A percentile compares a stretch with the other conserved stretches of the same genome.
Conservation (phyloP, 2,329 filamentous ascomycete species). For the Zymoseptoria tritici region DNA sequence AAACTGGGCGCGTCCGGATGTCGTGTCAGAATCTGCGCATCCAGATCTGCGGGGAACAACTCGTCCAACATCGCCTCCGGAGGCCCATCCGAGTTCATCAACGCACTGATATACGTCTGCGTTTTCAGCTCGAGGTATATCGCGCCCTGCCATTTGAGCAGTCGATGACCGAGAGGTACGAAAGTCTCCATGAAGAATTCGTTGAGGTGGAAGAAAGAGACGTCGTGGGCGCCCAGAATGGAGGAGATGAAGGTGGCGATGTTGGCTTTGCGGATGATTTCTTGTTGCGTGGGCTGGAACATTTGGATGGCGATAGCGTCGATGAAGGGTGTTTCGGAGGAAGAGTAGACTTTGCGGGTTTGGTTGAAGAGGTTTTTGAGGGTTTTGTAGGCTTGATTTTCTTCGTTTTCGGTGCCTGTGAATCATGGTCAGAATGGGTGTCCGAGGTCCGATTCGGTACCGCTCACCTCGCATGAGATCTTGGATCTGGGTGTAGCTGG, state of each 20-base stretch:
- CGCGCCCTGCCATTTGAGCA: conserved; percentile 53
- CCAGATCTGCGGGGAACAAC: conserved; percentile 52
- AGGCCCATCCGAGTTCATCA: conserved; percentile 49
- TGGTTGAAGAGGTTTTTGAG: conserved; percentile 57
- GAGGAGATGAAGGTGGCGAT: conserved; percentile 57
- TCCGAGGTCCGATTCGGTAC: not conserved
- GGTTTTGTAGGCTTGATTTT: conserved; percentile 54
- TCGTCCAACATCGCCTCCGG: conserved; percentile 52
- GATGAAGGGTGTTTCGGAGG: conserved; percentile 46
- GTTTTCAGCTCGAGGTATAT: conserved; percentile 60
- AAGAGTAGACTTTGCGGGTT: conserved; percentile 54
- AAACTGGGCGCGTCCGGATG: conserved; percentile 48
- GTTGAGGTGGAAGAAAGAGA: conserved; percentile 57
- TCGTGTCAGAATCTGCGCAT: conserved; percentile 46
- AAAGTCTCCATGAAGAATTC: conserved; percentile 58
- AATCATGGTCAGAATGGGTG: not conserved
- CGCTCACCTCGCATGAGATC: conserved; percentile 43
- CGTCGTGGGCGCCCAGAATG: conserved; percentile 54
- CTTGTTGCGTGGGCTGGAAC: conserved; percentile 42
- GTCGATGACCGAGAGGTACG: conserved; percentile 50
- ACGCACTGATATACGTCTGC: conserved; percentile 57
- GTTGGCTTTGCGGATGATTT: conserved; percentile 57
- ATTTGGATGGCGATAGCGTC: conserved; percentile 32
- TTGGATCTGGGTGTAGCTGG: conserved; percentile 49
- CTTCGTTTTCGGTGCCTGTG: conserved; percentile 19